Evolutionary conservation across 1,284 basidiomycete species (phyloP).

Genomic region (Porogramme epimiltina): DNA sequence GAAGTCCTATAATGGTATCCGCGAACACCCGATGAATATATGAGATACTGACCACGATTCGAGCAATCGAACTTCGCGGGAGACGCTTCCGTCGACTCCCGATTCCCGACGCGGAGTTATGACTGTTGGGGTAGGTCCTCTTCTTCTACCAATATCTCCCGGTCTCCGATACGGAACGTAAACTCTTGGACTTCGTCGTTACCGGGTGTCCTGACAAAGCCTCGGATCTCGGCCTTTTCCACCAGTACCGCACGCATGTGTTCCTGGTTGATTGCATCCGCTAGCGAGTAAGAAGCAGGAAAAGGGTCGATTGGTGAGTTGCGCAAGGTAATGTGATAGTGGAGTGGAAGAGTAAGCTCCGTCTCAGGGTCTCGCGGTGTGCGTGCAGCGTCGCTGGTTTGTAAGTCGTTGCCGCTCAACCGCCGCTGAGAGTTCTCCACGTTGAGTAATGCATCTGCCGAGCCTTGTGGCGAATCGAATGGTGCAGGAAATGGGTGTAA

Average conservation of each 20-base stretch:
- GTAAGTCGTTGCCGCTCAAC: background rate
- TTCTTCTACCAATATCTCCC: constrained; percentile 22
- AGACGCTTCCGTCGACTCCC: too few relatives aligned
- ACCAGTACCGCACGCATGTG: constrained; percentile 24
- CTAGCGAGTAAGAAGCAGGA: constrained; percentile 25
- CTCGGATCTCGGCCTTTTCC: constrained; percentile 29
- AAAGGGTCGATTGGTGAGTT: constrained; percentile 30
- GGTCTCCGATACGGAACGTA: constrained; percentile 25
- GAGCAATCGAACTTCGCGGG: too few relatives aligned
- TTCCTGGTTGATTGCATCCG: constrained; percentile 30
- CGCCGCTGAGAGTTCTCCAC: constrained; percentile 6
- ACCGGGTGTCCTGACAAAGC: constrained; percentile 36
- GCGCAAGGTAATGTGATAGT: constrained; percentile 28
- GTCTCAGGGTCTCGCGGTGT: too few relatives aligned
- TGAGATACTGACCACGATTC: too few relatives aligned
- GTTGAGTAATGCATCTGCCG: constrained; percentile 11
- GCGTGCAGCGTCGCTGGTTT: too few relatives aligned
- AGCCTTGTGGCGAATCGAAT: constrained; percentile 25
- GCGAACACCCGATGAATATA: too few relatives aligned
- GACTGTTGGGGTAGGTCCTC: background rate
- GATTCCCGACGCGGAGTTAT: background rate
- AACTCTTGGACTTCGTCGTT: constrained; percentile 22
- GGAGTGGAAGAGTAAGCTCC: constrained; percentile 5
- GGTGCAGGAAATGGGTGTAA: constrained; percentile 48
- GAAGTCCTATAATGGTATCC: too few relatives aligned